Evolutionary conservation across 345 rosid genomes (phyloP).

Genomic region (Camelina laxa): DNA sequence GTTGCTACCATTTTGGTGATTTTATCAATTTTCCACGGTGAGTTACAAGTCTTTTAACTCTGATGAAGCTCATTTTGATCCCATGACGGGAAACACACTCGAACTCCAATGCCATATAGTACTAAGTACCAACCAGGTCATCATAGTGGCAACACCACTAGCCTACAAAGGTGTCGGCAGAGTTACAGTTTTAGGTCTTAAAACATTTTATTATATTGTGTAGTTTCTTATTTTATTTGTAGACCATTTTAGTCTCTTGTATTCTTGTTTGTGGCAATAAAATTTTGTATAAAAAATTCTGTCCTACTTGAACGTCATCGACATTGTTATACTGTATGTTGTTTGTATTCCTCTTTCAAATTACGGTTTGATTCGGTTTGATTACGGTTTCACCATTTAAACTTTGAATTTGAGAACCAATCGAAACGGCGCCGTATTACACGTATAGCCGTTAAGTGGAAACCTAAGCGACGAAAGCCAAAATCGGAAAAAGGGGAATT

Average conservation of each 20-base stretch:
- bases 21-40: slow-evolving; percentile 27
- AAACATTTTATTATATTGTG: slow-evolving; percentile 15
- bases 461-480: not conserved
- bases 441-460: slow-evolving; percentile 14
- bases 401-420: not conserved
- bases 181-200: slow-evolving; percentile 31
- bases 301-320: not conserved
- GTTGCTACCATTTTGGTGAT: slow-evolving; percentile 52
- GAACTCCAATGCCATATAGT: not conserved
- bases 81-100: not conserved
- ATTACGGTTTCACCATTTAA: slow-evolving; percentile 12
- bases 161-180: not conserved
- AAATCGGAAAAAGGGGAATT: slow-evolving; percentile 34
- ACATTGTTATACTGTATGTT: not conserved
- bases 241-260: slow-evolving; percentile 28
- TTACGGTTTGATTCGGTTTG: not conserved
- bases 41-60: slow-evolving; percentile 11
- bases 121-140: not conserved
- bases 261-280: not conserved
- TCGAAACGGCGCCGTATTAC: not conserved
- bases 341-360: not conserved
- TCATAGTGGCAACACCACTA: slow-evolving; percentile 5
- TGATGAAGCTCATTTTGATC: not conserved
- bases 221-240: not conserved
- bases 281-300: slow-evolving; percentile 13